phyloP scores from a whole-genome alignment of 805 yeast species.

The Schwanniomyces polymorphus region DNA sequence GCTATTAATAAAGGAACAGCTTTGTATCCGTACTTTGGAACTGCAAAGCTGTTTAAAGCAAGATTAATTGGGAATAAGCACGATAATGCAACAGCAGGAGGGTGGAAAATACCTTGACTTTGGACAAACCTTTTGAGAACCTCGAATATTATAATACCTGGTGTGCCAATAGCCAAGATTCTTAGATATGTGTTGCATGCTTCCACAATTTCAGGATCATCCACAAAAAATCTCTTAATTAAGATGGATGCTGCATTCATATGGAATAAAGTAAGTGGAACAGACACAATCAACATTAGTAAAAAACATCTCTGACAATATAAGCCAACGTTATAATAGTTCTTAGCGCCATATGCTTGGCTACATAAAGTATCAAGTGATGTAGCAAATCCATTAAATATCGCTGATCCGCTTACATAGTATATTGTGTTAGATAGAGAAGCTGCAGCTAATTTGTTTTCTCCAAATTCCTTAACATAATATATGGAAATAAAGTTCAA shows the following conservation, averaged over 20 bases:
- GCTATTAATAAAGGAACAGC: background rate
- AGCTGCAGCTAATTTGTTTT: constrained; percentile 22
- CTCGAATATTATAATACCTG: background rate
- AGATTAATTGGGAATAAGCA: background rate
- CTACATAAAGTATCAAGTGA: constrained; percentile 24
- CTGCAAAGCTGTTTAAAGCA: background rate
- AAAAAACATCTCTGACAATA: constrained; percentile 19
- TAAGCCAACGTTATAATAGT: constrained; percentile 19
- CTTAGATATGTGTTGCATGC: background rate
- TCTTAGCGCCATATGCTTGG: constrained; percentile 21
- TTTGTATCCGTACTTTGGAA: background rate
- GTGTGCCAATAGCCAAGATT: background rate
- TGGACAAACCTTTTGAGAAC: background rate
- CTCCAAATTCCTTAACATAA: constrained; percentile 22
- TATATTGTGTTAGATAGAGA: constrained; percentile 23
- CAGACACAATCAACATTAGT: background rate
- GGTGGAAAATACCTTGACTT: background rate
- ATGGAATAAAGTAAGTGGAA: constrained; percentile 1
- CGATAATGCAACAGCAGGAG: background rate
- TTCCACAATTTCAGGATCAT: background rate
- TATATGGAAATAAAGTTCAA: constrained; percentile 20
- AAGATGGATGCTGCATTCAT: background rate
- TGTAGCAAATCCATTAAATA: constrained; percentile 23
- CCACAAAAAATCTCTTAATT: background rate
- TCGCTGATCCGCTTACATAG: constrained; percentile 19